Conservation (phyloP, 768 basidiomycete species). For the Xerocomellus chrysenteron region DNA sequence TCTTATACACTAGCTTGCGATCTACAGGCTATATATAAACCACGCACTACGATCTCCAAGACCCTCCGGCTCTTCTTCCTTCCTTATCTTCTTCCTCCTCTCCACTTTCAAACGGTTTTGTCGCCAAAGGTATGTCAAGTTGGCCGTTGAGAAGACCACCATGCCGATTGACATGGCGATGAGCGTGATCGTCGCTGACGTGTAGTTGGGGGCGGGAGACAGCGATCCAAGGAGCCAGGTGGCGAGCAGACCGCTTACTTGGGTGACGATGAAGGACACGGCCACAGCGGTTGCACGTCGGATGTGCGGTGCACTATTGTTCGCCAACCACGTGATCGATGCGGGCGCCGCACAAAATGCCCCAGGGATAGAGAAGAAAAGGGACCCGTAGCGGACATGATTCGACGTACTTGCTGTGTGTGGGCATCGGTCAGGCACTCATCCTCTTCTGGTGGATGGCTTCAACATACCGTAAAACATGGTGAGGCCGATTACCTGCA, state of each 20-base stretch:
- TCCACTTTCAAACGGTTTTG: neutral
- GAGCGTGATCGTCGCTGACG: neutral
- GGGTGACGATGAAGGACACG: neutral
- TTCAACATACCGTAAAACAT: slow-evolving; percentile 49
- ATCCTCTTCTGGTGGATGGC: neutral
- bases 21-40: slow-evolving; percentile 49
- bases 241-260: neutral
- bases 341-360: slow-evolving; percentile 34
- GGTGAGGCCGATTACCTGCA: slow-evolving; percentile 49
- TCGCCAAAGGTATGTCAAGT: neutral
- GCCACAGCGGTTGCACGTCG: neutral
- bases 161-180: neutral
- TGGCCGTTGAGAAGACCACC: neutral
- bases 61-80: slow-evolving; percentile 39
- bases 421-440: neutral
- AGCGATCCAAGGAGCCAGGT: slow-evolving; percentile 3
- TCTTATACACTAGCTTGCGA: neutral
- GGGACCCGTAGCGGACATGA: slow-evolving; percentile 49
- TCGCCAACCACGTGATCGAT: neutral
- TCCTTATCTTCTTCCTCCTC: slow-evolving; percentile 31
- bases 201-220: neutral
- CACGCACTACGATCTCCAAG: slow-evolving; percentile 54
- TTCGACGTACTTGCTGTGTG: slow-evolving; percentile 29
- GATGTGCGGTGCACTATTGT: slow-evolving; percentile 1
- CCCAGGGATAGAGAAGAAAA: slow-evolving; percentile 56